These are phyloP conservation scores for Leccinum ochraceum DNA, from an alignment of 768 basidiomycete species.

Conservation along the genomic window DNA sequence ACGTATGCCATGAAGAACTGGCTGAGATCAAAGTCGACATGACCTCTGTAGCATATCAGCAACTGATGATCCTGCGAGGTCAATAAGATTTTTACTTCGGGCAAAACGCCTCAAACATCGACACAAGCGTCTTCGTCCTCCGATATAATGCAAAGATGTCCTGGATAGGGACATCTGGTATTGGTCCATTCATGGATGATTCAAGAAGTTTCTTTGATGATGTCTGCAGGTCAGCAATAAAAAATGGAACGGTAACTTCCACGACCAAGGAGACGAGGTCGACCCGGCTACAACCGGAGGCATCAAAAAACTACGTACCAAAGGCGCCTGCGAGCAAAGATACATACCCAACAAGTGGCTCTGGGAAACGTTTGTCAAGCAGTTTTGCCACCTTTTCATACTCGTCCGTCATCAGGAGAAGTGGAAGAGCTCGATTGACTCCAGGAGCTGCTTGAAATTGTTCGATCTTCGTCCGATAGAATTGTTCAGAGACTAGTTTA, in stretches of 20 bases:
- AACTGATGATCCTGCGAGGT: not conserved
- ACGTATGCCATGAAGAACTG: constrained; percentile 88
- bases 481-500: constrained; percentile 56
- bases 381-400: constrained; percentile 83
- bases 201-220: constrained; percentile 77
- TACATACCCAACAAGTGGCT: constrained; percentile 75
- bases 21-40: constrained; percentile 66
- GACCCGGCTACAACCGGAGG: constrained; percentile 48
- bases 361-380: constrained; percentile 84
- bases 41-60: constrained; percentile 41
- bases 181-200: constrained; percentile 83
- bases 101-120: constrained; percentile 83
- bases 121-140: constrained; percentile 67
- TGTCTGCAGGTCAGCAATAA: constrained; percentile 63
- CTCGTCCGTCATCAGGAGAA: constrained; percentile 85
- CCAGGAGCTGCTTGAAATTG: constrained; percentile 70
- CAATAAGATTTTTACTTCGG: constrained; percentile 55
- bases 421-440: constrained; percentile 77
- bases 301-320: not conserved
- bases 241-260: constrained; percentile 66
- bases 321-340: not conserved
- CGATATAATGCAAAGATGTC: constrained; percentile 89
- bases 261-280: constrained; percentile 77
- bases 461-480: constrained; percentile 62
- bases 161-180: constrained; percentile 84